Percentiles rank a stretch among this genome's conserved stretches.
Conservation (phyloP, 768 basidiomycete genomes). For the Mycena rosella region DNA sequence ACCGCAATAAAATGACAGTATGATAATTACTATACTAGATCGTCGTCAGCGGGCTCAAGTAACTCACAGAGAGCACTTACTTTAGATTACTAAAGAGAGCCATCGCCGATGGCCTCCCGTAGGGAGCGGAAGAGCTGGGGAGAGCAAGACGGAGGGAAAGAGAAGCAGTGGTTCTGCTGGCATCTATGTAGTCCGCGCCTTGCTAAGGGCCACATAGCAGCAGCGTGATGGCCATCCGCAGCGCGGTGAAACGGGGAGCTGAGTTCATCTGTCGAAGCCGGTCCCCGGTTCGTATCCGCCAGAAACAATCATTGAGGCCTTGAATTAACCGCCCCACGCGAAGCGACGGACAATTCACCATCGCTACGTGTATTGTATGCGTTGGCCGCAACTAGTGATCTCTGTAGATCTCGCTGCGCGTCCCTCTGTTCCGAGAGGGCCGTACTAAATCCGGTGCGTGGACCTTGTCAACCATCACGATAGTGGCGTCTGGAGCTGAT, state of each 20-base stretch:
- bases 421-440: too few relatives aligned
- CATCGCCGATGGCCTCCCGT: conserved; percentile 9
- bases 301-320: background rate
- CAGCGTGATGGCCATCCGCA: background rate
- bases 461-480: too few relatives aligned
- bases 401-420: background rate
- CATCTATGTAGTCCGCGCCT: background rate
- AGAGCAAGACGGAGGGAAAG: background rate
- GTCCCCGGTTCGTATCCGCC: background rate
- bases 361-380: background rate
- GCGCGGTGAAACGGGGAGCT: conserved; percentile 10
- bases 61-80: background rate
- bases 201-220: conserved; percentile 17
- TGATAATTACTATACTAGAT: conserved; percentile 1
- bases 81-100: background rate
- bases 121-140: background rate
- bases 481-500: too few relatives aligned
- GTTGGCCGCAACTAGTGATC: background rate
- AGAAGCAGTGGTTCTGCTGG: background rate
- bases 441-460: too few relatives aligned
- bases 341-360: background rate
- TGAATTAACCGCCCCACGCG: background rate
- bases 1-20: conserved; percentile 4
- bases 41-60: background rate
- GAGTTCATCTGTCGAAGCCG: conserved; percentile 1